Base-by-base conservation (phyloP, 2,329 filamentous ascomycete genomes). In the Thermothelomyces thermophilus region DNA sequence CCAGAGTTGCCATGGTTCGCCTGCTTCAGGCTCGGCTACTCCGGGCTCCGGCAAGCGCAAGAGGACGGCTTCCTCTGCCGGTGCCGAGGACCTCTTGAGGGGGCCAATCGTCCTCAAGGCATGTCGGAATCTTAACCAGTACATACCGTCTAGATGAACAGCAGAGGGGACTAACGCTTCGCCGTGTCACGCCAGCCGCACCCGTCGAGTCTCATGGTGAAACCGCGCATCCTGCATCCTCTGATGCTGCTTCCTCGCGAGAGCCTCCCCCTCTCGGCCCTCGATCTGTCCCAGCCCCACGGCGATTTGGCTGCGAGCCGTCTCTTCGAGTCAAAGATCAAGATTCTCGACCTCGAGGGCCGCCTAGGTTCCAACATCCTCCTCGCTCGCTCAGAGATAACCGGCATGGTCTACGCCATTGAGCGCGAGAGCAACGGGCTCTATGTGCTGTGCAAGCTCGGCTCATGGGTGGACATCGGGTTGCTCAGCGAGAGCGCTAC, bases 401-500 rank as follows among this genome's bases (percentile, higher is more conserved):
- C 73, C 53, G 70, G 72, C 49, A 71, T 70, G 31, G 55, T 79
- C 0, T 85, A 80, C 62, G 83, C 76, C 11, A 68, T 87, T n/a
- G 86, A 90, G 68, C 74, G 79, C 20, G 79, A 86, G 31, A 70
- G 73, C 14, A 66, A 69, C 41, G 75, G 76, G 1, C 70, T 84
- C 3, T 90, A 87, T 63, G 77, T 79, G 10, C 63, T 88, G 22
- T 90, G 83, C 64, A 82, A 78, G 59, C 69, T 93, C 37, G 83
- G 80, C 2, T 66, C 70, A 17, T 87, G 84, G 83, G 73, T 86
- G 19, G 76, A 82, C 53, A 62, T 84, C 45, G 72, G 75, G 31
- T 68, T 72, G 6, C 68, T 90, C 24, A 67, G 68, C 20, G 63
- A 65, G 10, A 64, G 71, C 34, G 77, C 80, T 34, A 78, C 76